phyloP scores from a whole-genome alignment of 208 protist genomes.

The Leishmania major region DNA sequence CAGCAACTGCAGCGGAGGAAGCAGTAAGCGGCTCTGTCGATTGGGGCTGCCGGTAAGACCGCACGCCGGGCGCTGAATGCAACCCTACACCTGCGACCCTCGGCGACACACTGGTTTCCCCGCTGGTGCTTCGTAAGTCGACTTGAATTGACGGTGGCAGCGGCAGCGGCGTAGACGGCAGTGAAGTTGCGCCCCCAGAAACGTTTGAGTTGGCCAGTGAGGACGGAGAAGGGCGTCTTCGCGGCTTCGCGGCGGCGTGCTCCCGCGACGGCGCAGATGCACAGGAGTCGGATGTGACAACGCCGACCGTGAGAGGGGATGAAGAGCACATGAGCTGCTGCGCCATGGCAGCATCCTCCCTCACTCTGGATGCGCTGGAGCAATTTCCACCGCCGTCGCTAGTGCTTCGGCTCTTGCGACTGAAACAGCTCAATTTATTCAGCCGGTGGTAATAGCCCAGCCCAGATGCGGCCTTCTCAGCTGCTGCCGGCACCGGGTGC shows the following conservation, averaged over 20 bases:
- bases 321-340: constrained; percentile 13
- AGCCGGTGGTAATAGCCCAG: constrained; percentile 35
- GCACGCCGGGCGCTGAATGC: neutral
- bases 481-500: neutral
- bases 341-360: constrained; percentile 2
- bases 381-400: neutral
- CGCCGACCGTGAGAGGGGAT: constrained; percentile 15
- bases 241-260: neutral
- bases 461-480: constrained; percentile 7
- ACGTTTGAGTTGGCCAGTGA: neutral
- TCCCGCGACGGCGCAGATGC: neutral
- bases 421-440: constrained; percentile 29
- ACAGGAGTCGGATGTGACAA: neutral
- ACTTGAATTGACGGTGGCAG: neutral
- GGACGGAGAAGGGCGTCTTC: neutral
- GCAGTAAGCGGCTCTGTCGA: neutral
- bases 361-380: neutral
- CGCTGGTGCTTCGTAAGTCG: neutral
- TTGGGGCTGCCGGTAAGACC: neutral
- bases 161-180: neutral
- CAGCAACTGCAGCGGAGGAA: neutral
- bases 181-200: neutral
- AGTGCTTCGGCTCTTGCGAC: neutral
- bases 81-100: neutral
- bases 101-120: neutral